Evolutionary conservation across 2,329 filamentous ascomycete species (phyloP).

Genomic region (Colletotrichum godetiae): DNA sequence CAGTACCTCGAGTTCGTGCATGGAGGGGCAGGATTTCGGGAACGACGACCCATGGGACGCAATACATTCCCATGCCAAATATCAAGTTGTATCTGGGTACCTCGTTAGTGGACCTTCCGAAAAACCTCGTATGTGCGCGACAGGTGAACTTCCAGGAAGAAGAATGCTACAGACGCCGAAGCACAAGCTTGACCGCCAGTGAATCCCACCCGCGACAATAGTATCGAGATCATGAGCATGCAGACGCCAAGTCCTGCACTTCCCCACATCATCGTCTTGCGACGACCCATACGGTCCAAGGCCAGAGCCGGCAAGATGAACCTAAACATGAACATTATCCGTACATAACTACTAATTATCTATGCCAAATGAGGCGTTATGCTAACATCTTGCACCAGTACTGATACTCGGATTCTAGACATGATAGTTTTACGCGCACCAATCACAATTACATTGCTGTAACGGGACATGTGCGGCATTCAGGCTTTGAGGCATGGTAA

Average conservation of each 20-base stretch:
- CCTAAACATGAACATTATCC: constrained; percentile 53
- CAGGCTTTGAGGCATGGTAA: background rate
- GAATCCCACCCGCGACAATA: constrained; percentile 41
- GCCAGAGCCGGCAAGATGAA: constrained; percentile 47
- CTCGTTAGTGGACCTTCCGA: background rate
- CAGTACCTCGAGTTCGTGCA: constrained; percentile 46
- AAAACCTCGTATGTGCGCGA: background rate
- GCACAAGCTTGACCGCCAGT: constrained; percentile 33
- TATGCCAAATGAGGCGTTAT: constrained; percentile 43
- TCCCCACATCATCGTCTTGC: constrained; percentile 57
- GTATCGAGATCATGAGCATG: constrained; percentile 51
- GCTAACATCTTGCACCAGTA: constrained; percentile 48
- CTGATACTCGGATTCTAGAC: constrained; percentile 15
- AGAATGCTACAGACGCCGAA: constrained; percentile 48
- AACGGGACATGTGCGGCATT: background rate
- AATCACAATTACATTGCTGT: background rate
- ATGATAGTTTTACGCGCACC: background rate
- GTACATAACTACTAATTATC: constrained; percentile 49
- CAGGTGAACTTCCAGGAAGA: constrained; percentile 44
- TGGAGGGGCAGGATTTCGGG: constrained; percentile 49
- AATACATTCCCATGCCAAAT: constrained; percentile 41
- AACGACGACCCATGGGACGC: constrained; percentile 51
- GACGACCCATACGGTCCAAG: constrained; percentile 50
- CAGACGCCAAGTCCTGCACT: constrained; percentile 45
- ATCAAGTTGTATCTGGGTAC: constrained; percentile 43